Percentiles rank a stretch among this genome's conserved stretches.
Conservation (phyloP, 208 protist species). For the Leishmania amazonensis region DNA sequence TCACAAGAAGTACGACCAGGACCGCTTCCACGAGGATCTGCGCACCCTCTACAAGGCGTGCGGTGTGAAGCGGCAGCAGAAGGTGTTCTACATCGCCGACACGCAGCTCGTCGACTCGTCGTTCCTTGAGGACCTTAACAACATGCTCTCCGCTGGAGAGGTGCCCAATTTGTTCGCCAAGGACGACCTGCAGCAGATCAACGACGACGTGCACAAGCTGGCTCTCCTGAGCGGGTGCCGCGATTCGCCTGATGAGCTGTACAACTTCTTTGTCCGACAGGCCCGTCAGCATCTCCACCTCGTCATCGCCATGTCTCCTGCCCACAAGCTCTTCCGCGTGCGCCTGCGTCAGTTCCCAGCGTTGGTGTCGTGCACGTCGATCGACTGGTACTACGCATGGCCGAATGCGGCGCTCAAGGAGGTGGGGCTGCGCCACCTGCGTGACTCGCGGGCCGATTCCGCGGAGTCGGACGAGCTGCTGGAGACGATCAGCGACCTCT, state of each 20-base stretch:
- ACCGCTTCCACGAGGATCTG: conserved; percentile 97
- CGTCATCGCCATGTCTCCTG: conserved; percentile 97
- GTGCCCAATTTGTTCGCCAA: conserved; percentile 97
- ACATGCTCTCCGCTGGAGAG: conserved; percentile 97
- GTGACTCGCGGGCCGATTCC: conserved; percentile 76
- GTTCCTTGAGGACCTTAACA: conserved; percentile 98
- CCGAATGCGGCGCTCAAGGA: conserved; percentile 97
- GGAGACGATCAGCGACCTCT: conserved; percentile 87
- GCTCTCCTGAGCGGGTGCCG: conserved; percentile 86
- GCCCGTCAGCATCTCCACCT: conserved; percentile 96
- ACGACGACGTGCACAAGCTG: conserved; percentile 91
- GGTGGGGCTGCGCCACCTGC: conserved; percentile 86
- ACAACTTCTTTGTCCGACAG: conserved; percentile 96
- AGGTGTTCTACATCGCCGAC: conserved; percentile 98
- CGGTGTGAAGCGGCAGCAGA: conserved; percentile 93
- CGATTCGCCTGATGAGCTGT: conserved; percentile 94
- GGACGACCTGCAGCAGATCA: conserved; percentile 95
- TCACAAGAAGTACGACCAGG: conserved; percentile 94
- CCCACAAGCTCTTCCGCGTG: conserved; percentile 95
- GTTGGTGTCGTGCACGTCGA: conserved; percentile 97
- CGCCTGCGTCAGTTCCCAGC: conserved; percentile 98
- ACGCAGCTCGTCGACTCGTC: conserved; percentile 96
- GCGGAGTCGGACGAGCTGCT: conserved; percentile 88
- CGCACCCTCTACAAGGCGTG: conserved; percentile 96
- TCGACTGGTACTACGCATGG: conserved; percentile 99